phyloP scores from a whole-genome alignment of 108 stramenopile genomes.

The Nitzschia sp. region DNA sequence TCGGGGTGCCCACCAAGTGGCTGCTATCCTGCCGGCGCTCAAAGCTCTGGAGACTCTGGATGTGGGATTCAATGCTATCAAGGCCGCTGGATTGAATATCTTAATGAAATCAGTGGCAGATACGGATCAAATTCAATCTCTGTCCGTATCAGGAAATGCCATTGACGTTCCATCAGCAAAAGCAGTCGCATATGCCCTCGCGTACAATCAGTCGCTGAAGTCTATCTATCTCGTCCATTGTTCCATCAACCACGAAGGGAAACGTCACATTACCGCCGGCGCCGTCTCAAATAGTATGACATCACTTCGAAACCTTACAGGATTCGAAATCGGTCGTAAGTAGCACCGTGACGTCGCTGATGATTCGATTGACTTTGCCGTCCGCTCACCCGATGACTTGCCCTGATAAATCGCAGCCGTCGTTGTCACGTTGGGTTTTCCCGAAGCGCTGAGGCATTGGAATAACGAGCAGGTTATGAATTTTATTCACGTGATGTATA shows the following conservation, averaged over 20 bases:
- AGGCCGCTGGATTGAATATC: conserved; percentile 63
- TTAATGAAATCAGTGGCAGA: conserved; percentile 84
- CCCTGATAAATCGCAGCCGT: no score
- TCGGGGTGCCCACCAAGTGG: conserved; percentile 76
- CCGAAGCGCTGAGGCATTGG: conserved; percentile 76
- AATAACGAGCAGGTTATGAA: conserved; percentile 86
- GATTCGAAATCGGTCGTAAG: conserved; percentile 80
- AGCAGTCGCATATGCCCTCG: conserved; percentile 80
- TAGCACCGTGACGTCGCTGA: conserved; percentile 7
- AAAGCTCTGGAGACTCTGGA: conserved; percentile 68
- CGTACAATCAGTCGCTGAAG: conserved; percentile 71
- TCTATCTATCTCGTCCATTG: conserved; percentile 70
- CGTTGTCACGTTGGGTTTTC: conserved; percentile 78
- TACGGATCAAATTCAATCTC: conserved; percentile 47
- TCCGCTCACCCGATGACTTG: no score
- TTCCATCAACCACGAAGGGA: conserved; percentile 67
- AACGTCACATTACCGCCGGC: conserved; percentile 81
- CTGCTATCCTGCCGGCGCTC: conserved; percentile 60
- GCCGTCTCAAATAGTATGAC: conserved; percentile 80
- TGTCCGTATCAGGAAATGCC: conserved; percentile 77
- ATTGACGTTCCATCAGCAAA: conserved; percentile 74
- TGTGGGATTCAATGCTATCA: conserved; percentile 81
- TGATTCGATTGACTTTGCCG: neutral
- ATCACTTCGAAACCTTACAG: conserved; percentile 60
- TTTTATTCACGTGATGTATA: conserved; percentile 85